Evolutionary conservation across 2,329 filamentous ascomycete genomes (phyloP).

Genomic region (Hypoxylon sp.): DNA sequence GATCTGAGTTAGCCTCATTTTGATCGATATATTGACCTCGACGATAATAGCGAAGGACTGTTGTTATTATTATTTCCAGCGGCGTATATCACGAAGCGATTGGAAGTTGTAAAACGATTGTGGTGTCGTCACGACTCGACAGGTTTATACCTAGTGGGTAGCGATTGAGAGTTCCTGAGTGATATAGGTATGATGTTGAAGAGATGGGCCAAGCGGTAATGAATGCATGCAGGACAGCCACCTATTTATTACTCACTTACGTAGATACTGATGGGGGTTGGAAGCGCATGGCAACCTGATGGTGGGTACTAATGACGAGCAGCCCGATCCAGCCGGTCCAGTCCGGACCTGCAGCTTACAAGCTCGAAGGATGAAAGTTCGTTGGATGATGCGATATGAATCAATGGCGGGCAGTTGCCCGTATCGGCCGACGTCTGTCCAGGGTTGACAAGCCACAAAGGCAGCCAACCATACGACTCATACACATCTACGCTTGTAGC

Average conservation of each 20-base stretch:
- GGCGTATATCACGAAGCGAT: constrained; percentile 48
- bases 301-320: constrained; percentile 45
- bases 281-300: constrained; percentile 41
- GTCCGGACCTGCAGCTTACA: constrained; percentile 46
- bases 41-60: constrained; percentile 47
- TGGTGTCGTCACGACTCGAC: constrained; percentile 45
- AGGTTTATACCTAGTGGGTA: constrained; percentile 32
- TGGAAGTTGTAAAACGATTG: constrained; percentile 48
- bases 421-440: constrained; percentile 42
- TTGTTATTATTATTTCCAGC: constrained; percentile 41
- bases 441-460: constrained; percentile 42
- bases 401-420: constrained; percentile 37
- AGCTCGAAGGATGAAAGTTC: constrained; percentile 39
- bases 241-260: constrained; percentile 47
- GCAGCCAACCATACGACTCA: constrained; percentile 40
- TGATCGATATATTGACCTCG: constrained; percentile 43
- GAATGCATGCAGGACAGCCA: constrained; percentile 43
- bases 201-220: constrained; percentile 21
- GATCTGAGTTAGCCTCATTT: constrained; percentile 57
- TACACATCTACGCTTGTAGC: constrained; percentile 29
- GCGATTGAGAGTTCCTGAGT: constrained; percentile 41
- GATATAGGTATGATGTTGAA: constrained; percentile 46
- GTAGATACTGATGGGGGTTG: constrained; percentile 23
- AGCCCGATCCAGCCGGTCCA: constrained; percentile 44
- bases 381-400: constrained; percentile 44